phyloP scores from a whole-genome alignment of 1,284 basidiomycete species.

The Earliella scabrosa region DNA sequence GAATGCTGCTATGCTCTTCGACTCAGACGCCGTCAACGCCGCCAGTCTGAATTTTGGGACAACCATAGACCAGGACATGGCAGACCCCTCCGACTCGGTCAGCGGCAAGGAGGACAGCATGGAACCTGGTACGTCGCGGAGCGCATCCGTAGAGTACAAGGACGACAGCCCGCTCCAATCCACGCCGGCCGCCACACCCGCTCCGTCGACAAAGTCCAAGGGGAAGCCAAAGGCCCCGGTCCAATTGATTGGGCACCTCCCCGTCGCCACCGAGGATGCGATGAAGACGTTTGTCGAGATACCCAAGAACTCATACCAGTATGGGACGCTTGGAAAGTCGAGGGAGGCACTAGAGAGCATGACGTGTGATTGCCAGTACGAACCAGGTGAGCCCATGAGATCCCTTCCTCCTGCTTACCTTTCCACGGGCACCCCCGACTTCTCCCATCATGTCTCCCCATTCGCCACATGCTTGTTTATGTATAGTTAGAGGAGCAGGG shows the following conservation, averaged over 20 bases:
- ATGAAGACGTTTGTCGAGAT: constrained; percentile 79
- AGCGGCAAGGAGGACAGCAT: constrained; percentile 26
- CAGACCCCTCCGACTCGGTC: constrained; percentile 9
- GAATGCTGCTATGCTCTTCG: constrained; percentile 21
- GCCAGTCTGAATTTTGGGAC: constrained; percentile 11
- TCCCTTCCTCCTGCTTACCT: constrained; percentile 23
- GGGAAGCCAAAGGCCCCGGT: constrained; percentile 39
- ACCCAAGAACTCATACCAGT: constrained; percentile 85
- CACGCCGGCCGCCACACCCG: constrained; percentile 37
- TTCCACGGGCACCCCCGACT: background rate
- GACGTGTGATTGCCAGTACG: constrained; percentile 90
- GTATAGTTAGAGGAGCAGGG: too few species aligned
- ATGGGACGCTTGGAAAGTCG: constrained; percentile 84
- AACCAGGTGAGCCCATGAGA: constrained; percentile 75
- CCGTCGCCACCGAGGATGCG: constrained; percentile 77
- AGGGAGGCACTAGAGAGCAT: constrained; percentile 91
- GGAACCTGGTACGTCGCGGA: constrained; percentile 31
- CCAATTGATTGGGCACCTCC: constrained; percentile 81
- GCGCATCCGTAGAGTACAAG: constrained; percentile 30
- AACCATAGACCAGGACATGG: constrained; percentile 22
- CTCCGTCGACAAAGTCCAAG: constrained; percentile 32
- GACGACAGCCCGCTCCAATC: constrained; percentile 16
- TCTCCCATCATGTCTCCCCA: constrained; percentile 2
- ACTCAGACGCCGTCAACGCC: constrained; percentile 19
- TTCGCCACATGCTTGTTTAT: too few species aligned